Conservation (phyloP, 345 rosid species). For the Hypericum androsaemum region DNA sequence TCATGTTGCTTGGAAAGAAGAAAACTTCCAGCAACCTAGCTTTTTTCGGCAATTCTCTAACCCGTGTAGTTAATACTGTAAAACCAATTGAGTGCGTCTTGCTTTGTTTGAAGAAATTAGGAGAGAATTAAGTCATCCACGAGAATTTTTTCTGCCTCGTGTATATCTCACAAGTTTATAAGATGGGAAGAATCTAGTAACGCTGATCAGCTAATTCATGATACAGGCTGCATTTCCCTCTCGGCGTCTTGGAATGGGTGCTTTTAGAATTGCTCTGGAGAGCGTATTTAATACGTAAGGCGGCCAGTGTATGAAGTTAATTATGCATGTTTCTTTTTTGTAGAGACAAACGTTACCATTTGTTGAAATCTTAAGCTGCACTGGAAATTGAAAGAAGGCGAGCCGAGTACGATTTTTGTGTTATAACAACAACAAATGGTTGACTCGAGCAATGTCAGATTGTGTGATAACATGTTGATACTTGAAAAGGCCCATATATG, state of each 20-base stretch:
- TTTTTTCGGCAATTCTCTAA: no score
- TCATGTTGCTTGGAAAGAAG: no score
- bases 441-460: no score
- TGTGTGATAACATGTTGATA: no score
- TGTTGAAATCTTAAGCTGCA: no score
- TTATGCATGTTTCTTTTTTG: not conserved
- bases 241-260: conserved; percentile 38
- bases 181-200: not conserved
- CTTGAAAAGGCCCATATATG: no score
- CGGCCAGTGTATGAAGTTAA: conserved; percentile 1
- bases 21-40: no score
- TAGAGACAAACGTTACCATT: no score
- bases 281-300: conserved; percentile 37
- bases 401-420: no score
- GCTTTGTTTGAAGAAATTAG: not conserved
- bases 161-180: not conserved
- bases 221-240: conserved; percentile 37
- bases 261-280: conserved; percentile 41
- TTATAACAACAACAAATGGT: no score
- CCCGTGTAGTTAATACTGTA: no score
- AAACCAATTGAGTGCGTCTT: not conserved
- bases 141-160: not conserved
- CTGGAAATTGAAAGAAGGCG: no score
- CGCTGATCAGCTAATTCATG: conserved; percentile 2
- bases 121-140: not conserved